Evolutionary conservation across 164 flowering plant genomes (phyloP).

Genomic region (Liriodendron chinense): DNA sequence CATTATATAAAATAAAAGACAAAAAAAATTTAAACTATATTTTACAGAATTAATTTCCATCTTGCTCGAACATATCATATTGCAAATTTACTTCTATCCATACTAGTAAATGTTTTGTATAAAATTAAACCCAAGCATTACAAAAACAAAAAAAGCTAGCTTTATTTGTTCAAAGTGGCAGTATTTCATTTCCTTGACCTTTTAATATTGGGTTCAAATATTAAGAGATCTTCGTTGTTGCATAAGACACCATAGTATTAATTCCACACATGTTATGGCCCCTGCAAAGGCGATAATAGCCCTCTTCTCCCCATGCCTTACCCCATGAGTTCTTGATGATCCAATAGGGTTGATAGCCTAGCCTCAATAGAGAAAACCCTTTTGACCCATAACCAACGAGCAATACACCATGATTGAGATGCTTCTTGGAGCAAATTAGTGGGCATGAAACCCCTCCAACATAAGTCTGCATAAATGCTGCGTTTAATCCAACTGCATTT

Average conservation of each 20-base stretch:
- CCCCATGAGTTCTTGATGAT: conserved; percentile 95
- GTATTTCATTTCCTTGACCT: too few species aligned
- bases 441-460: conserved; percentile 90
- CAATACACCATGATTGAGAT: conserved; percentile 72
- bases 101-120: too few species aligned
- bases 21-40: too few species aligned
- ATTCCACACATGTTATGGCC: conserved; percentile 71
- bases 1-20: too few species aligned
- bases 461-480: conserved; percentile 91
- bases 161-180: too few species aligned
- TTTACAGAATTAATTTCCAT: too few species aligned
- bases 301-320: conserved; percentile 69
- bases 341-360: conserved; percentile 74
- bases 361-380: conserved; percentile 65
- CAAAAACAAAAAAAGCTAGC: too few species aligned
- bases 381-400: conserved; percentile 69
- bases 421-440: conserved; percentile 55
- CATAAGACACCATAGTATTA: conserved; percentile 73
- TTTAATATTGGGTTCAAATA: too few species aligned
- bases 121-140: too few species aligned
- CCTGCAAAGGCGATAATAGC: conserved; percentile 64
- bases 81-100: too few species aligned
- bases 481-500: conserved; percentile 72
- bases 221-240: too few species aligned
- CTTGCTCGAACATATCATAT: too few species aligned